These are phyloP conservation scores for Phytophthora pini DNA, from an alignment of 352 stramenopile genomes.

Conservation along the genomic window DNA sequence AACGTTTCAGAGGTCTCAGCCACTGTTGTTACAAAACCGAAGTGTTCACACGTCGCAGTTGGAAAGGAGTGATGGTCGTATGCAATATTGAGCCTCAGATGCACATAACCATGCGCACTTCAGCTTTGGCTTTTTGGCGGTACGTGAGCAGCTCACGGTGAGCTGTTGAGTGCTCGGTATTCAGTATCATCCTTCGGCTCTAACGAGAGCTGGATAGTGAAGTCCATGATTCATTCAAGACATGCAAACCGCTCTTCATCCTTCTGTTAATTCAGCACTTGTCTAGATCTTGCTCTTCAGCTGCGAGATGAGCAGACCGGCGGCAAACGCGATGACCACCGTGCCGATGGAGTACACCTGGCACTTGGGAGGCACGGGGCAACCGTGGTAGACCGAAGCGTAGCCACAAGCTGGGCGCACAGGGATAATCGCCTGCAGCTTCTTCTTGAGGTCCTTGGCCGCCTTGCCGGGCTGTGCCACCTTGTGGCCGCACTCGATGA, in stretches of 20 bases:
- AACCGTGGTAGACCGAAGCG: conserved; percentile 54
- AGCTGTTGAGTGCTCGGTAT: too few species aligned
- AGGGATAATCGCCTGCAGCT: conserved; percentile 57
- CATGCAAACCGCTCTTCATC: conserved; percentile 13
- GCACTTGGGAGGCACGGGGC: conserved; percentile 72
- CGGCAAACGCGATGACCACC: conserved; percentile 63
- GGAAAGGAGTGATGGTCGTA: conserved; percentile 6
- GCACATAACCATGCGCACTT: conserved; percentile 17
- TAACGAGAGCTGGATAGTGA: not conserved
- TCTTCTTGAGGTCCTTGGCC: conserved; percentile 59
- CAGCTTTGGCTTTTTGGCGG: conserved; percentile 8
- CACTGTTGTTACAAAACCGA: not conserved
- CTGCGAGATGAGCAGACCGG: conserved; percentile 59
- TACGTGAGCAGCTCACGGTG: not conserved
- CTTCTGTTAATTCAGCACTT: not conserved
- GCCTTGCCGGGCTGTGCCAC: conserved; percentile 65
- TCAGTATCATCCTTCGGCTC: not conserved
- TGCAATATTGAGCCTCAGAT: not conserved
- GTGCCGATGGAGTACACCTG: conserved; percentile 71
- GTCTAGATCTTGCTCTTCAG: conserved; percentile 63
- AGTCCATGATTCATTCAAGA: conserved; percentile 19
- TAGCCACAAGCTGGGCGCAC: conserved; percentile 57
- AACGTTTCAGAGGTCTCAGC: not conserved
- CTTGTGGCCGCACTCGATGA: conserved; percentile 75
- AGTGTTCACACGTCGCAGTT: conserved; percentile 16